Conservation (phyloP, 805 yeast genomes). For the Lachancea sp. region DNA sequence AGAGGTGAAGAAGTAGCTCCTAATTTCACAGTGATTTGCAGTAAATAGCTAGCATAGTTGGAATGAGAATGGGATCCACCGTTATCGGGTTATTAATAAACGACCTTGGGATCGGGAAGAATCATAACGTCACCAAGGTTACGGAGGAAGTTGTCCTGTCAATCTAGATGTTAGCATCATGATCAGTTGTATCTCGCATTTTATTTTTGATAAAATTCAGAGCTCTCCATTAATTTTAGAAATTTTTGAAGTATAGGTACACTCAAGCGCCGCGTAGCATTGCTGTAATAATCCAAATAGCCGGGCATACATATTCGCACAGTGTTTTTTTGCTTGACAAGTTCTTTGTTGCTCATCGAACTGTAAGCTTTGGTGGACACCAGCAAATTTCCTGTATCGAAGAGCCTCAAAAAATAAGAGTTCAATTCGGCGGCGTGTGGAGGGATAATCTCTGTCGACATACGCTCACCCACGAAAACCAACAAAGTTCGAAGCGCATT, state of each 20-base stretch:
- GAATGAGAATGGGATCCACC: too few species aligned
- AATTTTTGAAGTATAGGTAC: neutral
- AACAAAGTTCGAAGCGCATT: neutral
- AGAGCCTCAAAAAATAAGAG: neutral
- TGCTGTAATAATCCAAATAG: slow-evolving; percentile 2
- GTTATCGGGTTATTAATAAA: too few species aligned
- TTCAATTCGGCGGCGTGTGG: slow-evolving; percentile 1
- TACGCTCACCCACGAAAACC: neutral
- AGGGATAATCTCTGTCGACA: neutral
- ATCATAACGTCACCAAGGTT: too few species aligned
- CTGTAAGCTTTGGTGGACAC: neutral
- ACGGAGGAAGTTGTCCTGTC: too few species aligned
- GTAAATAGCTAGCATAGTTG: too few species aligned
- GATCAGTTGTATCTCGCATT: too few species aligned
- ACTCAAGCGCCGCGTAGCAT: neutral
- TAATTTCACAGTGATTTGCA: too few species aligned
- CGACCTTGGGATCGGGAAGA: too few species aligned
- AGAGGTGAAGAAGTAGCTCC: too few species aligned
- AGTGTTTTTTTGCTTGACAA: neutral
- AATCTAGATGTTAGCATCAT: too few species aligned
- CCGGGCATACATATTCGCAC: slow-evolving; percentile 4
- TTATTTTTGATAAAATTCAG: too few species aligned
- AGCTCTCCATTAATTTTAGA: neutral
- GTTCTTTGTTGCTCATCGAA: neutral
- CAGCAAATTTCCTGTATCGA: neutral